These are phyloP conservation scores for Lactarius hengduanensis DNA, from an alignment of 768 basidiomycete genomes.

Conservation along the genomic window DNA sequence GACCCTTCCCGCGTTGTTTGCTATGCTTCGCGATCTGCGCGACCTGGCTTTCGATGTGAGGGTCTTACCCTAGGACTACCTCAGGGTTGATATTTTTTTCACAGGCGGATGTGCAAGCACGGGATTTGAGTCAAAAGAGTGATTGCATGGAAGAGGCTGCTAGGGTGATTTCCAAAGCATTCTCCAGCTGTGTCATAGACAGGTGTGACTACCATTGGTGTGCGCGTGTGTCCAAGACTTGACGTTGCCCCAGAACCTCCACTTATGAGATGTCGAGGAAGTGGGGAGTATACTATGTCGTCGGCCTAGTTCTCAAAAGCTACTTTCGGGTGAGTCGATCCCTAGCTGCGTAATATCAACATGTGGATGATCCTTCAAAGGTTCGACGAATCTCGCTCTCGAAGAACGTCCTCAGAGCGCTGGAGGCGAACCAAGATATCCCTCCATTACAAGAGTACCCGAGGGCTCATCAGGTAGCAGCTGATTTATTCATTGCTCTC, in stretches of 20 bases:
- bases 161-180: conserved; percentile 82
- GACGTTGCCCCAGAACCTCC: conserved; percentile 49
- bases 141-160: conserved; percentile 87
- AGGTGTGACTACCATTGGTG: conserved; percentile 48
- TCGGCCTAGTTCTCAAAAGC: conserved; percentile 85
- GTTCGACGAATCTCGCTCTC: conserved; percentile 88
- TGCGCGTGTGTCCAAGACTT: not conserved
- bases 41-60: conserved; percentile 83
- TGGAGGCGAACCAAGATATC: conserved; percentile 82
- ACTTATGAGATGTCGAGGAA: conserved; percentile 72
- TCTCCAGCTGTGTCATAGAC: conserved; percentile 87
- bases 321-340: conserved; percentile 78
- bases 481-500: conserved; percentile 18
- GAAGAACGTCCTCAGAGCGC: conserved; percentile 87
- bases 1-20: conserved; percentile 82
- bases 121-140: conserved; percentile 50
- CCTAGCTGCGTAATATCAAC: not conserved
- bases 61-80: not conserved
- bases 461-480: conserved; percentile 74
- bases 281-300: conserved; percentile 92
- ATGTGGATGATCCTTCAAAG: conserved; percentile 41
- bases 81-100: conserved; percentile 1
- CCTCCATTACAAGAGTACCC: conserved; percentile 77
- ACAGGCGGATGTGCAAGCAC: conserved; percentile 32
- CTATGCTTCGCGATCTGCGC: conserved; percentile 75